Percentiles rank a stretch among this genome's conserved stretches.
phyloP scores from a whole-genome alignment of 495 filamentous ascomycete species.

The Xylaria sp. region DNA sequence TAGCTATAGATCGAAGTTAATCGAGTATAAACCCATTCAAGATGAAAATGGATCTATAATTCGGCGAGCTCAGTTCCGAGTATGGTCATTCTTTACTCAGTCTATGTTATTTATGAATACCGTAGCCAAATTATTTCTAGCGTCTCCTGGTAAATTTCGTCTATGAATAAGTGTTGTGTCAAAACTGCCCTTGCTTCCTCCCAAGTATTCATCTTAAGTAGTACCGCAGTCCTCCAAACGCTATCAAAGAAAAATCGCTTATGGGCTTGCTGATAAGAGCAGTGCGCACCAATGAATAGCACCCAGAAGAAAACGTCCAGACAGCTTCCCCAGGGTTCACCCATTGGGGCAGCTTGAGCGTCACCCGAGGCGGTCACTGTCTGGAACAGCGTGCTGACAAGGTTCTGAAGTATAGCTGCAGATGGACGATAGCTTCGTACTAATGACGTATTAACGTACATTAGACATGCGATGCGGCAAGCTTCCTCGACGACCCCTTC shows the following conservation, averaged over 20 bases:
- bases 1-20: background rate
- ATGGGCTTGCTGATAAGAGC: background rate
- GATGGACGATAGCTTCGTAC: background rate
- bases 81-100: background rate
- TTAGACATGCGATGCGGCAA: background rate
- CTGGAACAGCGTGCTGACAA: background rate
- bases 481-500: background rate
- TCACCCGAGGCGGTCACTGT: background rate
- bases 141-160: background rate
- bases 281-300: constrained; percentile 1
- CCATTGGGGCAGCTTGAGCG: background rate
- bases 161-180: background rate
- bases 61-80: background rate
- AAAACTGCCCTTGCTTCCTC: background rate
- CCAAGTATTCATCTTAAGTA: background rate
- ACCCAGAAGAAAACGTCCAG: background rate
- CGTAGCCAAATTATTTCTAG: background rate
- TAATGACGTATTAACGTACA: background rate
- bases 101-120: background rate
- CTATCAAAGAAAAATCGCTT: background rate
- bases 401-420: background rate
- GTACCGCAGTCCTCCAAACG: background rate
- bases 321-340: background rate
- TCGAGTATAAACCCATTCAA: background rate
- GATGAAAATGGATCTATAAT: background rate